These are phyloP conservation scores for Phyllosticta ampelicida DNA, from an alignment of 2,329 filamentous ascomycete genomes.

Conservation along the genomic window DNA sequence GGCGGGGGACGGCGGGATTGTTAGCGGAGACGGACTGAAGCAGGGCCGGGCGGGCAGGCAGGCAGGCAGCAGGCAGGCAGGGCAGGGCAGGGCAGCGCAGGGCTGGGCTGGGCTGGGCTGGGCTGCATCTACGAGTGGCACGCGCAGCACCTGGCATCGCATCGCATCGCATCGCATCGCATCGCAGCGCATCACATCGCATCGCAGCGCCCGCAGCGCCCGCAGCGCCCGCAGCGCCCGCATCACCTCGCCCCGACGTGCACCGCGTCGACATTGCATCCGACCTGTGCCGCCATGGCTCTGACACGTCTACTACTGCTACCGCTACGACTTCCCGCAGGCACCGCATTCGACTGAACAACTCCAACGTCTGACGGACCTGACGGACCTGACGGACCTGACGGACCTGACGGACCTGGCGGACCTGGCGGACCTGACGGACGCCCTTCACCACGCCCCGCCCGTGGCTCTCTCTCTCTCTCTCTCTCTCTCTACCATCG, in stretches of 20 bases:
- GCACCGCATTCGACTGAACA: background rate
- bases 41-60: background rate
- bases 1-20: background rate
- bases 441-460: too few species aligned
- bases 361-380: background rate
- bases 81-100: background rate
- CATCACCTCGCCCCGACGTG: too few species aligned
- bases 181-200: too few species aligned
- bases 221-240: too few species aligned
- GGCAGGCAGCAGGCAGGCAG: background rate
- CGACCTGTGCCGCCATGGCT: background rate
- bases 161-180: background rate
- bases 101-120: background rate
- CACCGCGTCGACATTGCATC: background rate
- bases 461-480: background rate
- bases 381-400: too few species aligned
- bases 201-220: too few species aligned
- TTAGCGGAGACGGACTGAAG: background rate
- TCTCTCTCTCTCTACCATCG: background rate
- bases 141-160: background rate
- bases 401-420: too few species aligned
- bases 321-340: too few species aligned
- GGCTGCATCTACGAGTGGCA: background rate
- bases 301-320: background rate
- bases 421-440: too few species aligned